A percentile compares a stretch with the other conserved stretches of the same genome.
Evolutionary conservation across 2,329 filamentous ascomycete species (phyloP).

Genomic region (Colletotrichum simmondsii): DNA sequence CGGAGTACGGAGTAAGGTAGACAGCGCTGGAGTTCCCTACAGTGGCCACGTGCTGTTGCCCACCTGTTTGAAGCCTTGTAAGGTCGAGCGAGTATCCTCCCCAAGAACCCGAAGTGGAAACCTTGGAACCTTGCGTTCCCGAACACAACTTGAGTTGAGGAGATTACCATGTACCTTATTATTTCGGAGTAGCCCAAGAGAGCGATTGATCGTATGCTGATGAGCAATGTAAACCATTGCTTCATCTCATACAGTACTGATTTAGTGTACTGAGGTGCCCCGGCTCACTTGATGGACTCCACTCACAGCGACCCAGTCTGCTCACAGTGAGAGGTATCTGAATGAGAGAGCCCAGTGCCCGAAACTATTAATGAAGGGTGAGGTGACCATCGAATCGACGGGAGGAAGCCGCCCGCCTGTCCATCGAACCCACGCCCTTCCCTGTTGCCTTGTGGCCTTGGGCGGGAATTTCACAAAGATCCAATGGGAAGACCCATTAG

Average conservation of each 20-base stretch:
- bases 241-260: neutral
- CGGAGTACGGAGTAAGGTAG: neutral
- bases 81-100: neutral
- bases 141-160: neutral
- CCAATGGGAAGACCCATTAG: neutral
- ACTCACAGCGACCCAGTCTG: neutral
- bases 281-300: neutral
- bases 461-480: constrained; percentile 1
- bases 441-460: constrained; percentile 13
- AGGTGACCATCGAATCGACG: too few relatives aligned
- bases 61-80: constrained; percentile 9
- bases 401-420: neutral
- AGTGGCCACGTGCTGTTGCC: constrained; percentile 25
- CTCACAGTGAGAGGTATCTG: neutral
- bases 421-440: neutral
- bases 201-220: neutral
- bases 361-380: too few relatives aligned
- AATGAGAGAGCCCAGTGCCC: too few relatives aligned
- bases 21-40: neutral
- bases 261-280: neutral
- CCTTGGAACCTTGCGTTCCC: too few relatives aligned
- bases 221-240: neutral
- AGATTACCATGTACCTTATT: neutral
- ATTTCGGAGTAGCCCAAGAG: neutral
- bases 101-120: neutral